These are phyloP conservation scores for Pleurostoma richardsiae DNA, from an alignment of 2,329 filamentous ascomycete species.

Conservation along the genomic window DNA sequence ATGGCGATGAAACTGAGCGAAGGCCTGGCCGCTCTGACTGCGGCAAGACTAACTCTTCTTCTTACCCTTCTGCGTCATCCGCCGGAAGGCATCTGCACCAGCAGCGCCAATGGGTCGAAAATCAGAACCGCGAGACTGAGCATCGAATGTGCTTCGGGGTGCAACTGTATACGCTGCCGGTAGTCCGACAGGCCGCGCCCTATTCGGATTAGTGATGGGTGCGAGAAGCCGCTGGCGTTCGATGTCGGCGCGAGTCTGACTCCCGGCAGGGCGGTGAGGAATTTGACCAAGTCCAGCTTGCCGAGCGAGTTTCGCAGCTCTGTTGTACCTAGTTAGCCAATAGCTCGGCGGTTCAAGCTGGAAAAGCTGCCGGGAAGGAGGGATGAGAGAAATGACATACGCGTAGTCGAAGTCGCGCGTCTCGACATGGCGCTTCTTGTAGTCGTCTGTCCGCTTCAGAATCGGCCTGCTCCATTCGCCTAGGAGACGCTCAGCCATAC, in stretches of 20 bases:
- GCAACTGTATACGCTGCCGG: conserved; percentile 56
- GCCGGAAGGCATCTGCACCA: conserved; percentile 60
- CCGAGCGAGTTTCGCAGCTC: too few species aligned
- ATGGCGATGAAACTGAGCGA: too few species aligned
- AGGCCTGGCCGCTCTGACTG: too few species aligned
- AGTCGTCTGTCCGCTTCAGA: conserved; percentile 88
- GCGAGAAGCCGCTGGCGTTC: conserved; percentile 56
- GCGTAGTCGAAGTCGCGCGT: conserved; percentile 60
- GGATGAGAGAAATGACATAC: conserved; percentile 34
- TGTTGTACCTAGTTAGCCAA: too few species aligned
- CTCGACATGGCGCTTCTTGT: conserved; percentile 73
- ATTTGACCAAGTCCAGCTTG: too few species aligned
- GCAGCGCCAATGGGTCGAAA: conserved; percentile 58
- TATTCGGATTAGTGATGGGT: conserved; percentile 47
- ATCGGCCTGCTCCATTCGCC: conserved; percentile 96
- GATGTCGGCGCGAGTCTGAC: conserved; percentile 27
- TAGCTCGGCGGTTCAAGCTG: too few species aligned
- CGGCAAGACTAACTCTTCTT: conserved; percentile 23
- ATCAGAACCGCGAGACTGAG: conserved; percentile 39
- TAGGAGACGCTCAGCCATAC: conserved; percentile 86
- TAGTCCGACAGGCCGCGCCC: conserved; percentile 49
- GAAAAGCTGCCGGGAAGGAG: conserved; percentile 25
- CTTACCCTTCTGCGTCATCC: conserved; percentile 61
- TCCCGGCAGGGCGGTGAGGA: neutral
- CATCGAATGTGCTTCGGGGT: conserved; percentile 57